These are phyloP conservation scores for Pleurotus citrinopileatus DNA, from an alignment of 768 basidiomycete genomes.

Conservation along the genomic window DNA sequence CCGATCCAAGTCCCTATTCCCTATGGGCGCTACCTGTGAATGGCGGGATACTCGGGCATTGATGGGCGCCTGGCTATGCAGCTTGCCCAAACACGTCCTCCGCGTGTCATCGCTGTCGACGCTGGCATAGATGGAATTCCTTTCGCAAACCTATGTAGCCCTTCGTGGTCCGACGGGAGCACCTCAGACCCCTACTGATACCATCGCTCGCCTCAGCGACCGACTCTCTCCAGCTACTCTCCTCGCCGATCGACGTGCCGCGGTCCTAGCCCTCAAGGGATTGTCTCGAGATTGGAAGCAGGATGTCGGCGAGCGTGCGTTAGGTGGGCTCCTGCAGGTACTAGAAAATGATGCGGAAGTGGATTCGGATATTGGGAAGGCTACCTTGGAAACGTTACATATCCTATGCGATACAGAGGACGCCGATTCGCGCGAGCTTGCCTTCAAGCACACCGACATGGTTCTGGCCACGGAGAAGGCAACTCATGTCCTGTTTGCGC, in stretches of 20 bases:
- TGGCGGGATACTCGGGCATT: too few relatives aligned
- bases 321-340: slow-evolving; percentile 76
- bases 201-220: slow-evolving; percentile 85
- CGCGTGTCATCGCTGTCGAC: too few relatives aligned
- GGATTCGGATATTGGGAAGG: slow-evolving; percentile 91
- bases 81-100: too few relatives aligned
- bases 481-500: slow-evolving; percentile 69
- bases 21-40: too few relatives aligned
- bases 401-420: slow-evolving; percentile 83
- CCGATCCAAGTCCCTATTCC: too few relatives aligned
- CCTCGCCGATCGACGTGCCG: slow-evolving; percentile 88
- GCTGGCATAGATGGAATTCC: slow-evolving; percentile 63
- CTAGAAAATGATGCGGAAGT: slow-evolving; percentile 86
- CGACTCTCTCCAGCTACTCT: slow-evolving; percentile 87
- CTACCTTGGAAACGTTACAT: slow-evolving; percentile 85
- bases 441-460: slow-evolving; percentile 78
- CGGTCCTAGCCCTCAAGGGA: slow-evolving; percentile 92
- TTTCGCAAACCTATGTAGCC: slow-evolving; percentile 83
- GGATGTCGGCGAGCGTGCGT: slow-evolving; percentile 78
- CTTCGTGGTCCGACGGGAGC: slow-evolving; percentile 80
- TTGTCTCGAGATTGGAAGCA: slow-evolving; percentile 87
- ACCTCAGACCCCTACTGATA: slow-evolving; percentile 81
- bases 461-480: slow-evolving; percentile 73
- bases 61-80: too few relatives aligned
- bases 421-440: slow-evolving; percentile 59